These are phyloP conservation scores for Tuber umbilicatum DNA, from an alignment of 495 filamentous ascomycete genomes.

Conservation along the genomic window DNA sequence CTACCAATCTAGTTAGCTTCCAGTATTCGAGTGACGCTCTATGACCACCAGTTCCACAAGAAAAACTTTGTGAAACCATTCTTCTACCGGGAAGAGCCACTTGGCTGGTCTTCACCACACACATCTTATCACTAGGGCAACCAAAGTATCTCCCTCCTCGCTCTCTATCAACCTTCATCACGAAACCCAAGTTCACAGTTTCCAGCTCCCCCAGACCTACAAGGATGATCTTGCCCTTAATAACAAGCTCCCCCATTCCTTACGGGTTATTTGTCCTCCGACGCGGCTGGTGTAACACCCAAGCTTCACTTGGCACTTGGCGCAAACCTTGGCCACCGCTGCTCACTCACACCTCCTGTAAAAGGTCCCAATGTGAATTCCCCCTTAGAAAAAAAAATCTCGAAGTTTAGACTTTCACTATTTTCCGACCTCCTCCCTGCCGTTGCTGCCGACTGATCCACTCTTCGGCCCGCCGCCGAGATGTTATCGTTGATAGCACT, in stretches of 20 bases:
- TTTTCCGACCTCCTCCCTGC: neutral
- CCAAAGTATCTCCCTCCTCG: neutral
- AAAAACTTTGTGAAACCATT: neutral
- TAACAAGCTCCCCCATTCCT: neutral
- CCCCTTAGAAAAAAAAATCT: neutral
- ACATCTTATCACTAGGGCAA: neutral
- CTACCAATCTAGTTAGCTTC: neutral
- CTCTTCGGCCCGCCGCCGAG: neutral
- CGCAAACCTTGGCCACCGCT: neutral
- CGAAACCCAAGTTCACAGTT: neutral
- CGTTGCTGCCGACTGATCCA: neutral
- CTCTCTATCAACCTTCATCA: neutral
- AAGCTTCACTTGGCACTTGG: constrained; percentile 1
- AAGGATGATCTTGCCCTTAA: neutral
- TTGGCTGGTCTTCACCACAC: neutral
- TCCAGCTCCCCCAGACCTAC: neutral
- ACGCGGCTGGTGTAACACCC: neutral
- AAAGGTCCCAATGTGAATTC: neutral
- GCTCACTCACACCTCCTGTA: constrained; percentile 5
- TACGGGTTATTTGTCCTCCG: neutral
- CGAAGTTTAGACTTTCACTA: neutral
- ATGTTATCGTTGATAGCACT: neutral
- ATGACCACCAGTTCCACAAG: neutral
- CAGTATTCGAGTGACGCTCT: neutral
- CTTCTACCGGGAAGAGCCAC: neutral